These are phyloP conservation scores for Limonomyces culmigenus DNA, from an alignment of 1,284 basidiomycete species.

Conservation along the genomic window DNA sequence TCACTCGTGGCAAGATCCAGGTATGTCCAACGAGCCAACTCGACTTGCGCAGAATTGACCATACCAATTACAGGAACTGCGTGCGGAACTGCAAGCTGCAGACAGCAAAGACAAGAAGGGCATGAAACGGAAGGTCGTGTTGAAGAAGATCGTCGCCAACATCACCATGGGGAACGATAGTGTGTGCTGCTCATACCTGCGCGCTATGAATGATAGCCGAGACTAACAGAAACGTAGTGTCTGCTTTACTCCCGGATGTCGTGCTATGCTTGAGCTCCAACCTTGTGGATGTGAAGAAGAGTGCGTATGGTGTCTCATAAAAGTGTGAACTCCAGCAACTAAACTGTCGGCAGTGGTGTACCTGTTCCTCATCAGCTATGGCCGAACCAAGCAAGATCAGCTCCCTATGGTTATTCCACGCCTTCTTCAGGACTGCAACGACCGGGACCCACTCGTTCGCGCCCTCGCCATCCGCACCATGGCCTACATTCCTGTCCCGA, in stretches of 20 bases:
- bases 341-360: slow-evolving; percentile 58
- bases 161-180: slow-evolving; percentile 95
- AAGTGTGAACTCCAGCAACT: slow-evolving; percentile 5
- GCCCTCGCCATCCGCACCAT: slow-evolving; percentile 90
- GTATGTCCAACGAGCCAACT: slow-evolving; percentile 22
- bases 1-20: slow-evolving; percentile 83
- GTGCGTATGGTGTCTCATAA: slow-evolving; percentile 26
- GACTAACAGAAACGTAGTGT: slow-evolving; percentile 47
- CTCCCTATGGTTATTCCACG: slow-evolving; percentile 79
- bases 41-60: slow-evolving; percentile 4
- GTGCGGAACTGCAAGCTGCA: slow-evolving; percentile 76
- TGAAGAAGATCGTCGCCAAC: slow-evolving; percentile 93
- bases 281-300: slow-evolving; percentile 96
- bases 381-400: slow-evolving; percentile 74
- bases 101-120: slow-evolving; percentile 92
- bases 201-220: slow-evolving; percentile 1
- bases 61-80: slow-evolving; percentile 45
- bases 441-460: slow-evolving; percentile 83
- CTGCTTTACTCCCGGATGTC: slow-evolving; percentile 78
- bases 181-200: slow-evolving; percentile 25
- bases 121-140: slow-evolving; percentile 72
- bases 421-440: slow-evolving; percentile 89
- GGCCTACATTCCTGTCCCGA: slow-evolving; percentile 84
- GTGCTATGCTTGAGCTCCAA: slow-evolving; percentile 80
- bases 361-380: slow-evolving; percentile 86